Evolutionary conservation across 2,329 filamentous ascomycete species (phyloP).

Genomic region (Colletotrichum liriopes): DNA sequence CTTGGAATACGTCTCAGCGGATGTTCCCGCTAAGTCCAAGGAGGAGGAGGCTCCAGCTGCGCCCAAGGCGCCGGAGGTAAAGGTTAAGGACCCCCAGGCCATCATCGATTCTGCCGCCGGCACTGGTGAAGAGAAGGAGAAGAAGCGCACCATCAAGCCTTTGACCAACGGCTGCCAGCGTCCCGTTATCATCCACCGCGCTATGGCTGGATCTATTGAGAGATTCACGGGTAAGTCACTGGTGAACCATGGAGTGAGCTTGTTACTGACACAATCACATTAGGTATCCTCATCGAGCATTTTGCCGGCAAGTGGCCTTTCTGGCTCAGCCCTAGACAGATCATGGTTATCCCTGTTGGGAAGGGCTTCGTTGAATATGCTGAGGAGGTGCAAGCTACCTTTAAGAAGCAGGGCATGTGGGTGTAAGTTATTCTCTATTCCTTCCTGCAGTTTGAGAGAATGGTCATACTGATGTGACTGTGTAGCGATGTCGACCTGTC

Average conservation of each 20-base stretch:
- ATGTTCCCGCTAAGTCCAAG: slow-evolving; percentile 60
- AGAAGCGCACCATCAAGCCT: slow-evolving; percentile 58
- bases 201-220: slow-evolving; percentile 79
- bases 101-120: slow-evolving; percentile 52
- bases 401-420: slow-evolving; percentile 79
- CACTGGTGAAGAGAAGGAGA: slow-evolving; percentile 61
- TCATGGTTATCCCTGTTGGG: slow-evolving; percentile 75
- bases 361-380: slow-evolving; percentile 81
- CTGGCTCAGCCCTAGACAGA: slow-evolving; percentile 88
- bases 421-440: slow-evolving; percentile 63
- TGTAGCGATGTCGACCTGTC: slow-evolving; percentile 75
- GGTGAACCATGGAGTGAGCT: too few species aligned
- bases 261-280: slow-evolving; percentile 58
- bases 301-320: slow-evolving; percentile 92
- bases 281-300: slow-evolving; percentile 86
- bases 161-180: slow-evolving; percentile 80
- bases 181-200: slow-evolving; percentile 90
- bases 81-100: slow-evolving; percentile 53
- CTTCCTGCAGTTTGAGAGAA: neutral
- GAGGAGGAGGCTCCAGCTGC: slow-evolving; percentile 51
- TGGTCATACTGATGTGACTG: neutral
- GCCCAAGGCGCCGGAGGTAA: slow-evolving; percentile 48
- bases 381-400: slow-evolving; percentile 78
- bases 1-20: slow-evolving; percentile 86
- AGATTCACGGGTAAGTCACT: slow-evolving; percentile 54